Conservation (phyloP, 306 rosid species). For the Cotoneaster glaucophyllus region DNA sequence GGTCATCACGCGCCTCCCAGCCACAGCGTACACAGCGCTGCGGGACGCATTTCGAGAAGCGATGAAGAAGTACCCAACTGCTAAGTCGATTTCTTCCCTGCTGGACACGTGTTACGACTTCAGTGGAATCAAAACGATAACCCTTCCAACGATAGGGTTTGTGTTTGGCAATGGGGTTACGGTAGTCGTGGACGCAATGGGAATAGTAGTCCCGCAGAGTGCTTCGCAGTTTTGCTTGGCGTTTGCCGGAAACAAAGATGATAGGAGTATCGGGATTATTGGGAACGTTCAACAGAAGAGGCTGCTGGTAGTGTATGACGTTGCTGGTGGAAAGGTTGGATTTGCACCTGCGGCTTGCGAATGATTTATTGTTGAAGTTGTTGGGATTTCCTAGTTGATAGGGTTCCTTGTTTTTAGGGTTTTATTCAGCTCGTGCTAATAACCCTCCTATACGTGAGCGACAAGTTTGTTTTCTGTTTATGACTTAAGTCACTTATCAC, state of each 20-base stretch:
- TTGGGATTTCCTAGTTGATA: too few species aligned
- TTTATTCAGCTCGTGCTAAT: neutral
- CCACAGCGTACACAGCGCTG: constrained; percentile 10
- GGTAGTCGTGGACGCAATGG: neutral
- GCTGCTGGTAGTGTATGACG: constrained; percentile 55
- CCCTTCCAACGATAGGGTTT: constrained; percentile 12
- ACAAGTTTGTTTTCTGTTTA: neutral
- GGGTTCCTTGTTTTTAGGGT: neutral
- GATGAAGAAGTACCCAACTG: constrained; percentile 5
- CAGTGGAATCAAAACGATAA: neutral
- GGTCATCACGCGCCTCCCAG: constrained; percentile 18
- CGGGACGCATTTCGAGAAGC: constrained; percentile 6
- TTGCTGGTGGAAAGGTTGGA: constrained; percentile 49
- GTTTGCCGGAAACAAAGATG: constrained; percentile 45
- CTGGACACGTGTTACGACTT: constrained; percentile 27
- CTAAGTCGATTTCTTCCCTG: neutral
- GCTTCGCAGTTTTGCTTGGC: constrained; percentile 51
- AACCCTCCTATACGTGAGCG: neutral
- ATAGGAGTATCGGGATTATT: constrained; percentile 29
- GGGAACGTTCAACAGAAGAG: constrained; percentile 76
- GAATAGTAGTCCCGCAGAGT: neutral
- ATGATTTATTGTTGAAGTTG: too few species aligned
- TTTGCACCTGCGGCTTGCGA: constrained; percentile 45
- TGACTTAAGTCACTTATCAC: neutral
- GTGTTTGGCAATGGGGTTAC: neutral